A percentile compares a stretch with the other conserved stretches of the same genome.
phyloP scores from a whole-genome alignment of 495 filamentous ascomycete species.

The Xylaria venustula region DNA sequence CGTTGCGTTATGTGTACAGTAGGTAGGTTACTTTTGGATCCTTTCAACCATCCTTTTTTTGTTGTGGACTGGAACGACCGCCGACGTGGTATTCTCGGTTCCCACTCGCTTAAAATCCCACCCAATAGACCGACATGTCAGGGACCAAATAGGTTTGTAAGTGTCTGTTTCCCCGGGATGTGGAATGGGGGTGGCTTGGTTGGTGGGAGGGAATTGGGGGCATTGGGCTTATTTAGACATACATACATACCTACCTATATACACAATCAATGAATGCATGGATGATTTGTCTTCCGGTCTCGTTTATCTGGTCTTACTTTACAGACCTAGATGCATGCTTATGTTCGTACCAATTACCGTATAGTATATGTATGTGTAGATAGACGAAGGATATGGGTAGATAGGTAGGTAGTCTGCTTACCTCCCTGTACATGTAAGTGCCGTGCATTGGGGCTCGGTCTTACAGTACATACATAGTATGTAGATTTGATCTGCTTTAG shows the following conservation, averaged over 20 bases:
- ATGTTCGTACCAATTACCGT: no score
- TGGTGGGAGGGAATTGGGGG: no score
- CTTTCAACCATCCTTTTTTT: no score
- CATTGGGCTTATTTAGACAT: neutral
- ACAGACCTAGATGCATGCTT: no score
- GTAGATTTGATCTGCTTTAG: no score
- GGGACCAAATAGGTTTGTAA: constrained; percentile 4
- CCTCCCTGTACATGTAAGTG: neutral
- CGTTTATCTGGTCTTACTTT: constrained; percentile 7
- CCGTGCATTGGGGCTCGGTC: neutral
- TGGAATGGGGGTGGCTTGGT: neutral
- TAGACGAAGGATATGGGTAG: neutral
- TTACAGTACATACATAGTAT: no score
- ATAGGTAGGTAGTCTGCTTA: neutral
- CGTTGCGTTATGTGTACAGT: no score
- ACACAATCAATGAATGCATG: neutral
- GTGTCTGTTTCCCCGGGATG: neutral
- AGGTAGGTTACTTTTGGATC: no score
- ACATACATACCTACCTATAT: no score
- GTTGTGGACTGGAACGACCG: neutral
- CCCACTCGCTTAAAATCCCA: neutral
- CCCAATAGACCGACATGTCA: constrained; percentile 1
- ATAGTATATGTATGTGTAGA: no score
- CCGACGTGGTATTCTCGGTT: constrained; percentile 5
- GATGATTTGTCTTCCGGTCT: neutral